These are phyloP conservation scores for Wallacemonas sp. DNA, from an alignment of 208 protist genomes.

Conservation along the genomic window DNA sequence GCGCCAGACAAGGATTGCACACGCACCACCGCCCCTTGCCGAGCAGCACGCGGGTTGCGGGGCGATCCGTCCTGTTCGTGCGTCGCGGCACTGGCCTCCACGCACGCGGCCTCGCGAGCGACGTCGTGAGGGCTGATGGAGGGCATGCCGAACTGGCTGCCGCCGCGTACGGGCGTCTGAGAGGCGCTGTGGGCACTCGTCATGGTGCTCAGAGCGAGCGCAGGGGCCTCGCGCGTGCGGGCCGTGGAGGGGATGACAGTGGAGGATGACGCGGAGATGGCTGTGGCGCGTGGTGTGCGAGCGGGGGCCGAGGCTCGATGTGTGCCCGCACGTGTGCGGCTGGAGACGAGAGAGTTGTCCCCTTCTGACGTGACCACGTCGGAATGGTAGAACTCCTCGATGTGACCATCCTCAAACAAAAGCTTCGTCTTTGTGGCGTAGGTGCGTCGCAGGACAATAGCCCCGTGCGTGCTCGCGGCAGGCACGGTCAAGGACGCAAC, in stretches of 20 bases:
- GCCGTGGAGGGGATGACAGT: neutral
- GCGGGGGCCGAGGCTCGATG: too few species aligned
- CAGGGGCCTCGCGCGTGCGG: neutral
- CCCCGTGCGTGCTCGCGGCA: conserved; percentile 2
- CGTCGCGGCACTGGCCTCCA: too few species aligned
- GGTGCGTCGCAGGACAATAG: conserved; percentile 38
- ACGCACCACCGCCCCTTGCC: neutral
- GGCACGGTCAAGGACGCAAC: too few species aligned
- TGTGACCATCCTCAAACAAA: conserved; percentile 41
- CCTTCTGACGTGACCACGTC: neutral
- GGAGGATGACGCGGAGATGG: neutral
- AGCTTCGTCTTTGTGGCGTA: conserved; percentile 41
- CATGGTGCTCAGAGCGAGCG: too few species aligned
- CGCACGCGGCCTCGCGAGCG: too few species aligned
- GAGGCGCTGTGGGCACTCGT: too few species aligned
- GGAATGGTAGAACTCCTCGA: conserved; percentile 16
- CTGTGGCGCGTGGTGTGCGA: too few species aligned
- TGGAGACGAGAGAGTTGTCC: too few species aligned
- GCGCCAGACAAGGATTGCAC: neutral
- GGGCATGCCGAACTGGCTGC: too few species aligned
- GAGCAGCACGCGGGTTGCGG: neutral
- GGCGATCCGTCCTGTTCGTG: neutral
- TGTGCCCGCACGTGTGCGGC: too few species aligned
- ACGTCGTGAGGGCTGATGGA: too few species aligned
- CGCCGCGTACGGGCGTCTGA: too few species aligned